These are phyloP conservation scores for Epichloe baconii DNA, from an alignment of 2,329 filamentous ascomycete genomes.

Conservation along the genomic window DNA sequence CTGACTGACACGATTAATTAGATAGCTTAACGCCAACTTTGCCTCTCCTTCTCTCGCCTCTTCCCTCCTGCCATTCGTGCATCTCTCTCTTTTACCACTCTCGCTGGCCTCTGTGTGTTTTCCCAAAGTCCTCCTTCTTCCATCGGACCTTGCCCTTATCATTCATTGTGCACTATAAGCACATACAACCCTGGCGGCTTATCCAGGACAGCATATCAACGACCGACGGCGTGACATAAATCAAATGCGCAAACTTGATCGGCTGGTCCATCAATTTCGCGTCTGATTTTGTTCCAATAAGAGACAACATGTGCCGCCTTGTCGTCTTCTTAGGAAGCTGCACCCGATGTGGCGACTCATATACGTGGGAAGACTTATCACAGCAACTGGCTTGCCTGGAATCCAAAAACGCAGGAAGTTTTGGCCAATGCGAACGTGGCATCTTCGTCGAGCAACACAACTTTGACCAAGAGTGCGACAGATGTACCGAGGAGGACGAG, in stretches of 20 bases:
- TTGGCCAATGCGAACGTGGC: slow-evolving; percentile 30
- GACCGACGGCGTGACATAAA: too few species aligned
- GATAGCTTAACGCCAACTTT: too few species aligned
- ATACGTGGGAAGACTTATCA: slow-evolving; percentile 31
- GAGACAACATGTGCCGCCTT: slow-evolving; percentile 31
- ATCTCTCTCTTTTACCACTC: too few species aligned
- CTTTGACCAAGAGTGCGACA: slow-evolving; percentile 35
- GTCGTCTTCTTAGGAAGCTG: slow-evolving; percentile 31
- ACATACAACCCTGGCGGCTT: too few species aligned
- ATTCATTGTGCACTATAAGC: too few species aligned
- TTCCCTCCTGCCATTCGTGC: too few species aligned
- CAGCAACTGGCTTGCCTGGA: slow-evolving; percentile 35
- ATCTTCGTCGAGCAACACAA: slow-evolving; percentile 28
- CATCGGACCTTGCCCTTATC: too few species aligned
- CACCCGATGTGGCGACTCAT: slow-evolving; percentile 26
- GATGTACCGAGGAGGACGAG: slow-evolving; percentile 28
- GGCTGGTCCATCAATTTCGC: not conserved
- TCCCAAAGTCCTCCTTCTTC: too few species aligned
- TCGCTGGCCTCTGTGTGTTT: too few species aligned
- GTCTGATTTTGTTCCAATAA: not conserved
- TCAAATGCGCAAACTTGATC: not conserved
- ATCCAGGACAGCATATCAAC: too few species aligned
- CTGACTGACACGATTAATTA: too few species aligned
- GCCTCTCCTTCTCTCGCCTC: too few species aligned
- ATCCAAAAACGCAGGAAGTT: slow-evolving; percentile 33